These are phyloP conservation scores for Fusarium marasasianum DNA, from an alignment of 2,329 filamentous ascomycete genomes.

Conservation along the genomic window DNA sequence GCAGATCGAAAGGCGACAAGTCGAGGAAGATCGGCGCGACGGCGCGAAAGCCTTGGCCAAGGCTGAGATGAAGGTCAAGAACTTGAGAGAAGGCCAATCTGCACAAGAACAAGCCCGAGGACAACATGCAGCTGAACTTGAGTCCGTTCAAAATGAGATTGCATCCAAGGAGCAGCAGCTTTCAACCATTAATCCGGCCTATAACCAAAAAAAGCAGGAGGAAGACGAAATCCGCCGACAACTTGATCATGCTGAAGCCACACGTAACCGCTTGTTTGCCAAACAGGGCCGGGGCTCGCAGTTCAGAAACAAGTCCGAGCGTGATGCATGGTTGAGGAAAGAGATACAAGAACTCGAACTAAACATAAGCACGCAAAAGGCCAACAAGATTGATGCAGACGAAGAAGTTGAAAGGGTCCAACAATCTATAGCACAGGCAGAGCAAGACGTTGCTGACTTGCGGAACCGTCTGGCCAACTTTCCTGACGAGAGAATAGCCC, in stretches of 20 bases:
- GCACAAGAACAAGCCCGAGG: slow-evolving; percentile 77
- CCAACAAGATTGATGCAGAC: slow-evolving; percentile 82
- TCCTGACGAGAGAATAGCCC: slow-evolving; percentile 75
- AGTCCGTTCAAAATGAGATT: slow-evolving; percentile 78
- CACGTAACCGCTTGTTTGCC: slow-evolving; percentile 81
- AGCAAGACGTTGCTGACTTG: slow-evolving; percentile 76
- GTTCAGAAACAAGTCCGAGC: slow-evolving; percentile 87
- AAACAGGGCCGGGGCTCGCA: slow-evolving; percentile 91
- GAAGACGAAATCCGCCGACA: slow-evolving; percentile 77
- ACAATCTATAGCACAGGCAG: slow-evolving; percentile 74
- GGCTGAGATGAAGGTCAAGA: slow-evolving; percentile 84
- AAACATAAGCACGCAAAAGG: slow-evolving; percentile 81
- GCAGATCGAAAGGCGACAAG: slow-evolving; percentile 83
- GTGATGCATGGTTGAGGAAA: slow-evolving; percentile 82
- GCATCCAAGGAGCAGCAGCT: slow-evolving; percentile 80
- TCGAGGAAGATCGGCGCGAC: slow-evolving; percentile 90
- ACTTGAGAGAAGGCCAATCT: slow-evolving; percentile 82
- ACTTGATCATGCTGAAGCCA: slow-evolving; percentile 79
- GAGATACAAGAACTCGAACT: slow-evolving; percentile 84
- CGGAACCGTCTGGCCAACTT: slow-evolving; percentile 81
- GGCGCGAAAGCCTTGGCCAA: slow-evolving; percentile 83
- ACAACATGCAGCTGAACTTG: slow-evolving; percentile 76
- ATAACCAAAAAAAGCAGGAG: slow-evolving; percentile 75
- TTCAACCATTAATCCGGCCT: slow-evolving; percentile 77
- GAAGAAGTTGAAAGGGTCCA: slow-evolving; percentile 83